phyloP scores from a whole-genome alignment of 495 filamentous ascomycete species.

The Schizothecium vesticola region DNA sequence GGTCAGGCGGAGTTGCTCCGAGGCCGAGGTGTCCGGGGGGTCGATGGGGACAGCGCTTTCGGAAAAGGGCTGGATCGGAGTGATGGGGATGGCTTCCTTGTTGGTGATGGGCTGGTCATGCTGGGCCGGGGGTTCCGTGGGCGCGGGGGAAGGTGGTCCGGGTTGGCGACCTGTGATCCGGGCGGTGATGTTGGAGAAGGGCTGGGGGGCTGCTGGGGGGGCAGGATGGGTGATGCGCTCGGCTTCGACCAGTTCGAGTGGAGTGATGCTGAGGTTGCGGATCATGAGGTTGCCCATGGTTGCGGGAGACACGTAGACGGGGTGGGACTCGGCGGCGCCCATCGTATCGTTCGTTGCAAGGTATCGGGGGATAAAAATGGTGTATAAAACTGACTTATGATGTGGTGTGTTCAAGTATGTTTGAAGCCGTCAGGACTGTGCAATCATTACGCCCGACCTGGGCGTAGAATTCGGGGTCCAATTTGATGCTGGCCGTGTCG shows the following conservation, averaged over 20 bases:
- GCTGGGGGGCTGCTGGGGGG: constrained; percentile 23
- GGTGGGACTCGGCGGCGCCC: constrained; percentile 8
- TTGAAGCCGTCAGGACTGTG: neutral
- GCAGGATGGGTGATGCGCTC: constrained; percentile 58
- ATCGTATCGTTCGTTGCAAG: constrained; percentile 1
- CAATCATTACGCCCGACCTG: constrained; percentile 2
- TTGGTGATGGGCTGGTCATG: constrained; percentile 8
- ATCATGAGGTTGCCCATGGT: constrained; percentile 57
- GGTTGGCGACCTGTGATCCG: constrained; percentile 44
- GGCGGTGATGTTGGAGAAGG: constrained; percentile 42
- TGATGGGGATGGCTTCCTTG: constrained; percentile 28
- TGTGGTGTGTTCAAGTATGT: neutral
- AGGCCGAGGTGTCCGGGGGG: constrained; percentile 28
- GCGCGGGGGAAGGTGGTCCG: constrained; percentile 28
- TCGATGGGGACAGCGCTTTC: constrained; percentile 29
- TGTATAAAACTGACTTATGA: neutral
- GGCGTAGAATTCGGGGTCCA: neutral
- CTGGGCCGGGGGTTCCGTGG: constrained; percentile 16
- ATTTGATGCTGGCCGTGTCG: neutral
- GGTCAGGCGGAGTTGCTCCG: constrained; percentile 41
- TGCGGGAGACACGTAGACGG: neutral
- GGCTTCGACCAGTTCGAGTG: constrained; percentile 65
- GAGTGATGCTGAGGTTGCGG: constrained; percentile 77
- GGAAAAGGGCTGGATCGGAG: constrained; percentile 36
- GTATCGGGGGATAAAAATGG: neutral